phyloP scores from a whole-genome alignment of 2,329 filamentous ascomycete species.

The Fusarium burgessii region DNA sequence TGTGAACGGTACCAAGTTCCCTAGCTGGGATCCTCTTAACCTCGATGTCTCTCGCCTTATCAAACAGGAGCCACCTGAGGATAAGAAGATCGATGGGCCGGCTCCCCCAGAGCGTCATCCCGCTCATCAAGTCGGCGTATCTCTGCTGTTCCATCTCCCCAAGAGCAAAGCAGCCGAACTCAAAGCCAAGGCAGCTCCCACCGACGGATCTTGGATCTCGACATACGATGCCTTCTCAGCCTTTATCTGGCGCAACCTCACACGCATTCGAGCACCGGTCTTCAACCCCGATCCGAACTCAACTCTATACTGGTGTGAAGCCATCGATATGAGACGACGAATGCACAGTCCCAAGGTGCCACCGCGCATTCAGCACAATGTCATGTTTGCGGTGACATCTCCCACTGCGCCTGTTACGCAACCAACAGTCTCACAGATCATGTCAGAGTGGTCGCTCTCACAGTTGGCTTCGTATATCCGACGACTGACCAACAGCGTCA shows the following conservation, averaged over 20 bases:
- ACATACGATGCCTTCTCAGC: constrained; percentile 60
- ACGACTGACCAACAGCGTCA: constrained; percentile 51
- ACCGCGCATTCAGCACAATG: constrained; percentile 52
- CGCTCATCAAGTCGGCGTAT: constrained; percentile 39
- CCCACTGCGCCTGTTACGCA: constrained; percentile 43
- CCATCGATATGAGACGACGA: constrained; percentile 54
- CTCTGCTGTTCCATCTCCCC: constrained; percentile 57
- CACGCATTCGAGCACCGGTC: constrained; percentile 50
- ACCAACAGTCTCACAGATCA: constrained; percentile 50
- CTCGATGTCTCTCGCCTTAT: constrained; percentile 53
- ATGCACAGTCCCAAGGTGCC: constrained; percentile 51
- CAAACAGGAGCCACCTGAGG: constrained; percentile 44
- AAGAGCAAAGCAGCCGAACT: constrained; percentile 57
- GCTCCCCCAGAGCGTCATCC: constrained; percentile 47
- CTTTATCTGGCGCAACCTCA: constrained; percentile 56
- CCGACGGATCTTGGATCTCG: constrained; percentile 56
- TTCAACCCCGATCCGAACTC: constrained; percentile 49
- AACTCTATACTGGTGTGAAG: constrained; percentile 52
- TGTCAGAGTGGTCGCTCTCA: constrained; percentile 52
- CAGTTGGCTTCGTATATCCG: constrained; percentile 54
- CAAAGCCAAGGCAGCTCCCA: constrained; percentile 52
- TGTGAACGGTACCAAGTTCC: constrained; percentile 45
- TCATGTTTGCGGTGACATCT: constrained; percentile 48
- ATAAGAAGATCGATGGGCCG: constrained; percentile 50
- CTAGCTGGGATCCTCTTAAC: constrained; percentile 52